Evolutionary conservation across 1,284 basidiomycete species (phyloP).

Genomic region (Boletus smithii): DNA sequence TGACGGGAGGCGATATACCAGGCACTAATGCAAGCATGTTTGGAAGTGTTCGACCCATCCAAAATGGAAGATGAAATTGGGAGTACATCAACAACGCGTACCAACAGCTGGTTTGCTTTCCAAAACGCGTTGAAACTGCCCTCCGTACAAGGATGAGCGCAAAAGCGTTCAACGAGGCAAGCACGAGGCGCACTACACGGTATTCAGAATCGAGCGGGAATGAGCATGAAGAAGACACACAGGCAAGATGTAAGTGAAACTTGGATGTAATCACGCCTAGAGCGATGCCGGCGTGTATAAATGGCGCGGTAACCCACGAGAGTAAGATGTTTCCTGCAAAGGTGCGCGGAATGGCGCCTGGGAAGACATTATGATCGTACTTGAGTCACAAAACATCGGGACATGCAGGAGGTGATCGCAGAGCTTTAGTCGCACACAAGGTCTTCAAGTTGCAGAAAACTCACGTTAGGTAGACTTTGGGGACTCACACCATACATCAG

Average conservation of each 20-base stretch:
- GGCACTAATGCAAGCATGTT: slow-evolving; percentile 90
- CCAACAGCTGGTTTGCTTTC: slow-evolving; percentile 51
- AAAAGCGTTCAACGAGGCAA: slow-evolving; percentile 67
- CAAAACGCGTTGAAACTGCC: slow-evolving; percentile 63
- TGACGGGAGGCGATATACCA: slow-evolving; percentile 45
- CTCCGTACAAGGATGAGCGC: slow-evolving; percentile 64
- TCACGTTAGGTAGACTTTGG: slow-evolving; percentile 47
- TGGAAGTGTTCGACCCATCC: slow-evolving; percentile 88
- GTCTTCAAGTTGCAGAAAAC: slow-evolving; percentile 19
- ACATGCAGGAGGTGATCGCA: neutral
- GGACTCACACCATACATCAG: slow-evolving; percentile 67
- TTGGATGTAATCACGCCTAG: slow-evolving; percentile 50
- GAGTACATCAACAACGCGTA: slow-evolving; percentile 70
- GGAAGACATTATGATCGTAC: slow-evolving; percentile 90
- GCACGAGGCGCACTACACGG: slow-evolving; percentile 65
- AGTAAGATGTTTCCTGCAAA: slow-evolving; percentile 74
- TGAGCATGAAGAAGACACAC: slow-evolving; percentile 39
- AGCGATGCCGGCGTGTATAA: slow-evolving; percentile 41
- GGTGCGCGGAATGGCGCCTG: slow-evolving; percentile 86
- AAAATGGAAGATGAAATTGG: slow-evolving; percentile 92
- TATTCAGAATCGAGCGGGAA: neutral
- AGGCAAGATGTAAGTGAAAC: slow-evolving; percentile 58
- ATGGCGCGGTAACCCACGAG: slow-evolving; percentile 50
- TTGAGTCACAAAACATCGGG: slow-evolving; percentile 37
- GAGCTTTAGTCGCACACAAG: slow-evolving; percentile 9